A percentile compares a stretch with the other conserved stretches of the same genome.
Evolutionary conservation across 2,329 filamentous ascomycete genomes (phyloP).

Genomic region (Hypoxylon sp.): DNA sequence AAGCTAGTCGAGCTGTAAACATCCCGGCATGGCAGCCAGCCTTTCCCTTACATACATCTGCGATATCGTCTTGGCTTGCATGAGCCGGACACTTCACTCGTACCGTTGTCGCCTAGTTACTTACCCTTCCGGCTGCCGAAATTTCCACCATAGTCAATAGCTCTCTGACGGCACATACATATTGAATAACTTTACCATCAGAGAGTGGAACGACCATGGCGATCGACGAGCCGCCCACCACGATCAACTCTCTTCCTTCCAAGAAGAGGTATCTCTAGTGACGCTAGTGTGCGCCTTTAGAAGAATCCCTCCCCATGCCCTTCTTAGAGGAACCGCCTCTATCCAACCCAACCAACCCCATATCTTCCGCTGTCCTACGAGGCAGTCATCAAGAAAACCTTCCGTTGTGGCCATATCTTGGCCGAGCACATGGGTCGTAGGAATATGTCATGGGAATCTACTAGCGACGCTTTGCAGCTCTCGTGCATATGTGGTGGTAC

Average conservation of each 20-base stretch:
- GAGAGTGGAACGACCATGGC: constrained; percentile 25
- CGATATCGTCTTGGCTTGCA: constrained; percentile 49
- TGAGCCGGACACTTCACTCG: constrained; percentile 37
- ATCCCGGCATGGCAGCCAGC: constrained; percentile 39
- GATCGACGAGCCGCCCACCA: constrained; percentile 36
- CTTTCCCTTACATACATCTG: constrained; percentile 46
- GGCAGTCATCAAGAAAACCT: constrained; percentile 27
- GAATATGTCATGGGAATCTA: constrained; percentile 44
- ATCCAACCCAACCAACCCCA: constrained; percentile 20
- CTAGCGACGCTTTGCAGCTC: constrained; percentile 40
- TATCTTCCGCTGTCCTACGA: constrained; percentile 28
- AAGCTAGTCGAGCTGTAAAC: constrained; percentile 35
- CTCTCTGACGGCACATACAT: constrained; percentile 24
- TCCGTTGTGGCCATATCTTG: constrained; percentile 33
- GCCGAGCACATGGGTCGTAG: constrained; percentile 27
- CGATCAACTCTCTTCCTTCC: constrained; percentile 31
- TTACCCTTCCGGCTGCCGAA: constrained; percentile 32
- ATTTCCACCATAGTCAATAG: constrained; percentile 40
- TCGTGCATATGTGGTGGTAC: constrained; percentile 38
- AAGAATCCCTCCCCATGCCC: constrained; percentile 25
- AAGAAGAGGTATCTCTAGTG: constrained; percentile 31
- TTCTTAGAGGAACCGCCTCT: constrained; percentile 6
- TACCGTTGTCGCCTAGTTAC: constrained; percentile 32
- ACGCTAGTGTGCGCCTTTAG: constrained; percentile 25
- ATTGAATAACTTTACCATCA: constrained; percentile 30